Conservation (phyloP, 176 grass and related monocot genomes). For the Saccharum spontaneum region DNA sequence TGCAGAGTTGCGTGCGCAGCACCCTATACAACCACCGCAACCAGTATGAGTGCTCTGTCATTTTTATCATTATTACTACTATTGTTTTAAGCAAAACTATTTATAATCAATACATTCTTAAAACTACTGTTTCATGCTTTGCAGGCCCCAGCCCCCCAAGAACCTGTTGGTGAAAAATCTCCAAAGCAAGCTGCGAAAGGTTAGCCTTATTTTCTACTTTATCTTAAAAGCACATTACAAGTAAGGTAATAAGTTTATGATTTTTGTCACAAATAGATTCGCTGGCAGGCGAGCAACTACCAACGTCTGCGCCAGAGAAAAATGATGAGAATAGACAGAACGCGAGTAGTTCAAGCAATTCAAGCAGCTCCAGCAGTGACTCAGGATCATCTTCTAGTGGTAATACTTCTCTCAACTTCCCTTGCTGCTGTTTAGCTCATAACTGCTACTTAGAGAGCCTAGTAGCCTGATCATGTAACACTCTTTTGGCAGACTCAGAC, state of each 20-base stretch:
- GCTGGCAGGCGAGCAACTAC: constrained; percentile 2
- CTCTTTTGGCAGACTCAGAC: constrained; percentile 69
- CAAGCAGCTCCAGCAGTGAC: constrained; percentile 87
- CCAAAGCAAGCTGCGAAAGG: constrained; percentile 33
- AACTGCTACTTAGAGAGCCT: constrained; percentile 3
- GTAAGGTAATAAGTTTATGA: not conserved
- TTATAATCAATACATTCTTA: not conserved
- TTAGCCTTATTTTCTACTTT: constrained; percentile 8
- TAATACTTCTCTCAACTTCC: constrained; percentile 37
- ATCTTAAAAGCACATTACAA: constrained; percentile 19
- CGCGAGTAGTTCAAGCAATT: constrained; percentile 71
- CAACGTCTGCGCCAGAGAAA: constrained; percentile 45
- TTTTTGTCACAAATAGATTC: constrained; percentile 26
- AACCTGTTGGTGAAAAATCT: constrained; percentile 42
- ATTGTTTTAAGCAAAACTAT: not conserved
- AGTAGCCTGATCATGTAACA: constrained; percentile 12
- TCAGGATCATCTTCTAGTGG: constrained; percentile 85
- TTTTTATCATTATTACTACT: not conserved
- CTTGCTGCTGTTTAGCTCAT: not conserved
- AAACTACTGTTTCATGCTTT: not conserved
- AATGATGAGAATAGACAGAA: constrained; percentile 55
- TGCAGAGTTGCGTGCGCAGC: constrained; percentile 39
- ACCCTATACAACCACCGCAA: constrained; percentile 43
- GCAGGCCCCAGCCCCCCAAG: constrained; percentile 37
- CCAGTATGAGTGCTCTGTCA: constrained; percentile 42